Percentiles rank a stretch among this genome's conserved stretches.
These are phyloP conservation scores for Gossypium gossypioides DNA, from an alignment of 441 rosid species.

Conservation along the genomic window DNA sequence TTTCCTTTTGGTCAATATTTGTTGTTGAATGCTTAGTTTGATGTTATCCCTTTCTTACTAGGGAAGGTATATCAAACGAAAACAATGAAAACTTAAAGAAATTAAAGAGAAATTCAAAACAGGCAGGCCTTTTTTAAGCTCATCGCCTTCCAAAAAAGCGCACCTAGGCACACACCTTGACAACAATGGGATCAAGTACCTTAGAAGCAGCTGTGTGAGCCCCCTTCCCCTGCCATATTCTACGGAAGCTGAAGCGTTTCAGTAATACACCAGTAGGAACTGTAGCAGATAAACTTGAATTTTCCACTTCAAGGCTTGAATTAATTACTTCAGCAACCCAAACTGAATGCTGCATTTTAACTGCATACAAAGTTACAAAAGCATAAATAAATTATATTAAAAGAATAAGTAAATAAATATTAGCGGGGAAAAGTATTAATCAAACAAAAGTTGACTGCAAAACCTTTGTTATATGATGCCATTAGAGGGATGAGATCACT, in stretches of 20 bases:
- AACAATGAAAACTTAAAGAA: too few species aligned
- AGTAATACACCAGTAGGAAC: slow-evolving; percentile 44
- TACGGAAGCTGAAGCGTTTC: slow-evolving; percentile 61
- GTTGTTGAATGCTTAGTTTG: too few species aligned
- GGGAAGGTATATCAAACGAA: too few species aligned
- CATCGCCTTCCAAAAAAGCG: too few species aligned
- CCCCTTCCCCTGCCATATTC: slow-evolving; percentile 96
- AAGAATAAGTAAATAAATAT: background rate
- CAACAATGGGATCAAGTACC: slow-evolving; percentile 31
- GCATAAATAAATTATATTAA: slow-evolving; percentile 12
- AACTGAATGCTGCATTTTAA: slow-evolving; percentile 89
- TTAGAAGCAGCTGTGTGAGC: slow-evolving; percentile 75
- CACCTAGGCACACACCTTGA: too few species aligned
- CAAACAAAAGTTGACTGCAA: slow-evolving; percentile 12
- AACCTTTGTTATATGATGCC: slow-evolving; percentile 90
- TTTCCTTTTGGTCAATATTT: too few species aligned
- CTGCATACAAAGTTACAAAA: slow-evolving; percentile 32
- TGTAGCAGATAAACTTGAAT: slow-evolving; percentile 29
- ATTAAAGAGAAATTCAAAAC: too few species aligned
- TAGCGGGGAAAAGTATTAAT: slow-evolving; percentile 3
- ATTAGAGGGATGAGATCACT: slow-evolving; percentile 75
- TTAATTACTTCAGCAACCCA: slow-evolving; percentile 72
- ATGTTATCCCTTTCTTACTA: too few species aligned
- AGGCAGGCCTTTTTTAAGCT: too few species aligned
- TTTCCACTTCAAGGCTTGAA: slow-evolving; percentile 46